Conservation (phyloP, 768 basidiomycete species). For the Mrakia frigida region DNA sequence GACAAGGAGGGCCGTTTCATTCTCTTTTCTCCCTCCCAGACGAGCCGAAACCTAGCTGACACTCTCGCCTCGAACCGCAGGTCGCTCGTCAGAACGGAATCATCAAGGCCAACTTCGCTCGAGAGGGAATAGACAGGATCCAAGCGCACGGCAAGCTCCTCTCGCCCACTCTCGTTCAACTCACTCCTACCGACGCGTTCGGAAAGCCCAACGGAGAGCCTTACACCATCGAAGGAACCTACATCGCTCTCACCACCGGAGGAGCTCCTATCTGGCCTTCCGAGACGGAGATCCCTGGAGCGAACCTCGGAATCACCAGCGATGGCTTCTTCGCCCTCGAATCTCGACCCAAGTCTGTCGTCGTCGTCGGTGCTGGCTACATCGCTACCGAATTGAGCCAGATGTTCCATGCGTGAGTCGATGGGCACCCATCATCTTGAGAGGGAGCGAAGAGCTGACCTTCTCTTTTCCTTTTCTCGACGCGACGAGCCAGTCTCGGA, state of each 20-base stretch:
- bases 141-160: slow-evolving; percentile 46
- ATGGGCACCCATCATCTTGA: too few species aligned
- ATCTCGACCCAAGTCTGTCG: slow-evolving; percentile 5
- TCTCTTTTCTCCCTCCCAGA: too few species aligned
- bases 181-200: slow-evolving; percentile 49
- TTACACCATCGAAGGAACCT: slow-evolving; percentile 67
- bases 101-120: slow-evolving; percentile 15
- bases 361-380: slow-evolving; percentile 13
- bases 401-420: slow-evolving; percentile 21
- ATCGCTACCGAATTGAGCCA: slow-evolving; percentile 8
- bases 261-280: slow-evolving; percentile 74
- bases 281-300: slow-evolving; percentile 73
- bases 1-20: slow-evolving; percentile 8
- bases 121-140: slow-evolving; percentile 18
- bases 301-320: neutral
- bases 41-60: neutral
- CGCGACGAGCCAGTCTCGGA: slow-evolving; percentile 49
- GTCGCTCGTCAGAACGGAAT: neutral
- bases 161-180: slow-evolving; percentile 64
- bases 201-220: slow-evolving; percentile 52
- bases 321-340: slow-evolving; percentile 28
- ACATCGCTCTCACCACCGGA: slow-evolving; percentile 78
- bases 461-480: slow-evolving; percentile 78
- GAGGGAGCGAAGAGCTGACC: neutral
- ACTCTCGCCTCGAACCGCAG: neutral